phyloP scores from a whole-genome alignment of 129 eudicot species.

The Heracleum sosnowskyi region DNA sequence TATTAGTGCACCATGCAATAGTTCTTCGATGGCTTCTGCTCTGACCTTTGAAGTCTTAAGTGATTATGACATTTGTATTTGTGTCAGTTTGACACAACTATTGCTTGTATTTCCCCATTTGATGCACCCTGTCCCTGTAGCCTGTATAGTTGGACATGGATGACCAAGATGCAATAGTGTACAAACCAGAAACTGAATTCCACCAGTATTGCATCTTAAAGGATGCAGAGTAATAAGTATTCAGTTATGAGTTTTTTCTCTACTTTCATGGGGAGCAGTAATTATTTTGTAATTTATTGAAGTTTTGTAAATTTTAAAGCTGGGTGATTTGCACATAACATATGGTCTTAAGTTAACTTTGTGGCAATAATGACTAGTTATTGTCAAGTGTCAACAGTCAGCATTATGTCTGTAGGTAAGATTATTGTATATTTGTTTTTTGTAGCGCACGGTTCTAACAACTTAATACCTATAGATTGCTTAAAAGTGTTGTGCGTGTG shows the following conservation, averaged over 20 bases:
- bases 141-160: neutral
- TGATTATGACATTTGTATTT: neutral
- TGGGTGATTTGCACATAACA: neutral
- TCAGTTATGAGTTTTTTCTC: neutral
- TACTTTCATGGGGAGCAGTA: neutral
- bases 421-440: neutral
- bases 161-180: neutral
- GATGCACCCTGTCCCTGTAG: neutral
- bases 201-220: neutral
- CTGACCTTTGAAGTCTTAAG: neutral
- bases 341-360: neutral
- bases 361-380: neutral
- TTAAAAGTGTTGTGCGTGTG: neutral
- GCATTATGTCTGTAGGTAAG: neutral
- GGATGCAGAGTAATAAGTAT: neutral
- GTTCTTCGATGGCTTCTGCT: neutral
- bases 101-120: neutral
- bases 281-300: neutral
- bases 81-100: neutral
- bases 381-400: neutral
- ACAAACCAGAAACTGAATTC: neutral
- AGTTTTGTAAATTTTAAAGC: neutral
- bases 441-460: neutral
- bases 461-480: neutral
- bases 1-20: neutral